Percentiles rank a stretch among this genome's conserved stretches.
These are phyloP conservation scores for Dactylellina sp. DNA, from an alignment of 2,329 filamentous ascomycete species.

Conservation along the genomic window DNA sequence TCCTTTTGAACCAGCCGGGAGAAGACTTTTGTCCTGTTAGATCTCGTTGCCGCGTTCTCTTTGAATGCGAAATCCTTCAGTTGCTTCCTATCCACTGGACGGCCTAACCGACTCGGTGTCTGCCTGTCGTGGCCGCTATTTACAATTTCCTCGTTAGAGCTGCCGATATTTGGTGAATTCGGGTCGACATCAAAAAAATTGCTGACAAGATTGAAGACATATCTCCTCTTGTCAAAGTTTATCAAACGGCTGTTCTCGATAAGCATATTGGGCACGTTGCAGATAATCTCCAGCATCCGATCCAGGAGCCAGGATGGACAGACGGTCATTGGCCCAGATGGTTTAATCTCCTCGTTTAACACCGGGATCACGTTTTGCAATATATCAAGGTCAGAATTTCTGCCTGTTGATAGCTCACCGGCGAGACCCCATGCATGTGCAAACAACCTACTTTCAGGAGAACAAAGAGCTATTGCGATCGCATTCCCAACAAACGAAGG, in stretches of 20 bases:
- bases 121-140: slow-evolving; percentile 41
- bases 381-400: slow-evolving; percentile 58
- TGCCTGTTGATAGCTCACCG: slow-evolving; percentile 56
- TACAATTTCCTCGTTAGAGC: slow-evolving; percentile 28
- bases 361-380: slow-evolving; percentile 60
- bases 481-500: slow-evolving; percentile 61
- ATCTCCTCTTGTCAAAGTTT: slow-evolving; percentile 61
- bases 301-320: slow-evolving; percentile 61
- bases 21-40: slow-evolving; percentile 60
- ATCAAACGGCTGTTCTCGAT: slow-evolving; percentile 61
- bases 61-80: slow-evolving; percentile 59
- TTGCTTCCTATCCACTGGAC: slow-evolving; percentile 54
- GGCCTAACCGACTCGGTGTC: slow-evolving; percentile 38
- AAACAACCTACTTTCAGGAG: slow-evolving; percentile 60
- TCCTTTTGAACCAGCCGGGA: slow-evolving; percentile 60
- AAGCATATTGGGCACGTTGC: slow-evolving; percentile 62
- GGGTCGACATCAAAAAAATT: slow-evolving; percentile 59
- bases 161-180: slow-evolving; percentile 48
- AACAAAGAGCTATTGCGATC: slow-evolving; percentile 60
- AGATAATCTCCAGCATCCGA: slow-evolving; percentile 61
- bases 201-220: slow-evolving; percentile 61
- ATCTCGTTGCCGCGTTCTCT: slow-evolving; percentile 59
- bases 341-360: slow-evolving; percentile 56
- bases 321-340: slow-evolving; percentile 59
- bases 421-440: slow-evolving; percentile 60